Evolutionary conservation across 305 asterid genomes (phyloP), one percentile per base, ranked within the genome.

Genomic region (Fraxinus albicans): DNA sequence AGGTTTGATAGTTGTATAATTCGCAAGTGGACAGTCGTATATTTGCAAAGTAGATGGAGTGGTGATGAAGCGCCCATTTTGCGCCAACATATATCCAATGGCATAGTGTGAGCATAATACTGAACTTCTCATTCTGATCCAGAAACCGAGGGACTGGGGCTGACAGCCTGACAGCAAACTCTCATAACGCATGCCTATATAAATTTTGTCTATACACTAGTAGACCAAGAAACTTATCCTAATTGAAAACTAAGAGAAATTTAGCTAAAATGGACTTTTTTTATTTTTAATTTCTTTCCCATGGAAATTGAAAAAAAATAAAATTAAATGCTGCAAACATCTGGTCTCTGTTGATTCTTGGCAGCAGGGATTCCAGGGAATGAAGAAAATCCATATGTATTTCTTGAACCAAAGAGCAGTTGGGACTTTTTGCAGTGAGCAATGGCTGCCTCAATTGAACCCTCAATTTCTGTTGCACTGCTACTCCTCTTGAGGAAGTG

Each of bases 371-470:
- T 7, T 60, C 35, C 73, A 65, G 35, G 73, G 35, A 70, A 31
- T 70, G 76, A 70, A 70, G 40, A 70, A 31, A 70, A 13, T 70
- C 76, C 42, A 31, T 15, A 4, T 13, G 19, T 70, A 13, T 15
- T 31, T 12, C 42, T 86, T 75, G 90, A 78, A 77, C 81, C 83
- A 69, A 82, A 77, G 63, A 44, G 67, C 73, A 86, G 88, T 76
- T 93, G 93, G 81, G 98, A 94, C 58, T 87, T 91, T 87, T 93
- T 94, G 91, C 99, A 96, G 80, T 96, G 95, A 70, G 95, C 98
- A 86, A 96, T 94, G 60, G 99, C 99, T 0, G 95, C 97, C 76
- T 94, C 91, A 79, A 96, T 91, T 3, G 97, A 93, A 1, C 90
- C 87, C 82, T 94, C 98, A 53, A 90, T 80, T 87, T 93, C 98